Base-by-base conservation (phyloP, 345 rosid species). In the Eucalyptus pauciflora region DNA sequence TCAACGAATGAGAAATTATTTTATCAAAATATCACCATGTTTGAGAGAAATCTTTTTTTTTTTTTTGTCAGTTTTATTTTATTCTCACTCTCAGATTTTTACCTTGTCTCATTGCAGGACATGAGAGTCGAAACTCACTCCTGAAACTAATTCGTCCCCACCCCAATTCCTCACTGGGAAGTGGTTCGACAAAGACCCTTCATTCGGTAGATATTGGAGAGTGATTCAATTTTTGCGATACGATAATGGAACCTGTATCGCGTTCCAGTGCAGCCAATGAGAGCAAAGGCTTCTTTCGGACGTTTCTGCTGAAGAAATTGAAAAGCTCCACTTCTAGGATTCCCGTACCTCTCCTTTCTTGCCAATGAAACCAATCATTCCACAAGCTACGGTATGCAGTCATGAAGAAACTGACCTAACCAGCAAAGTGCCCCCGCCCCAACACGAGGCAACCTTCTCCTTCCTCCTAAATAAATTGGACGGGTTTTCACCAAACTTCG, bases 281-380 rank as follows among this genome's bases (percentile, higher is more conserved):
- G n/a, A 60, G n/a, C 33, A 13, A 15, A 33, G 25, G 81, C 45
- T 17, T 69, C 80, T 33, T 20, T 37, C 58, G 79, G 17, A n/a
- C 79, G 41, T 31, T 15, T 15, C 4, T 31, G 79, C 11, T 31
- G 18, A 15, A 15, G 79, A 33, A 71, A 33, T 4, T 17, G 25
- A 67, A 71, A 16, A 4, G 43, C 22, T 67, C 41, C 22, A 8
- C 79, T 8, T 31, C 37, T 2, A 67, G 20, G 43, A 69, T 24
- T 27, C 1, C 3, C 0, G 14, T 4, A 25, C 0, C 1, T 60
- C 31, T 60, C 64, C 64, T 58, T 52, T 60, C n/a, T 27, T 11
- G 67, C n/a, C 67, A 27, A 11, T 1, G 13, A 58, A 13, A 11
- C n/a, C 64, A 25, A 58, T 20, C 9, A 25, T 25, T 25, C 64